These are phyloP conservation scores for Hsuehochloa calcarea DNA, from an alignment of 176 grass and related monocot genomes.

Conservation along the genomic window DNA sequence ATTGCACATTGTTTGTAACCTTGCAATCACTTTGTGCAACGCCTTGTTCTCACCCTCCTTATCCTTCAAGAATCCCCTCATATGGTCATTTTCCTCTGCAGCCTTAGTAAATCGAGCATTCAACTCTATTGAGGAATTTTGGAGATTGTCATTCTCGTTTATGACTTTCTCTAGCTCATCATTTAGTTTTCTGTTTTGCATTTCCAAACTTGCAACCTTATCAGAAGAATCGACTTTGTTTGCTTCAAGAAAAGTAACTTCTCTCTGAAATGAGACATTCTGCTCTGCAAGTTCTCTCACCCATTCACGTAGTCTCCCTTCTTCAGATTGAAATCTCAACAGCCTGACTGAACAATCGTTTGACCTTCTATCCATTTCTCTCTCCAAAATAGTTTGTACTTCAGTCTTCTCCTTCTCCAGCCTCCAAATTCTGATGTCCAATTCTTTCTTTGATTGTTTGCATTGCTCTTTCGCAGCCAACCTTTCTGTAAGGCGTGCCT, in stretches of 20 bases:
- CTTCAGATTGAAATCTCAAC: slow-evolving; percentile 72
- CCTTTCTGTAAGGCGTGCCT: slow-evolving; percentile 69
- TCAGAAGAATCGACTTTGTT: slow-evolving; percentile 37
- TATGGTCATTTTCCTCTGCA: slow-evolving; percentile 53
- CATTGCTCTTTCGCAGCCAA: slow-evolving; percentile 62
- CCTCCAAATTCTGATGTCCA: slow-evolving; percentile 52
- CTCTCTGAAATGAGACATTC: slow-evolving; percentile 92
- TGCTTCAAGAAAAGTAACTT: slow-evolving; percentile 70
- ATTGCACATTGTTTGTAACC: slow-evolving; percentile 62
- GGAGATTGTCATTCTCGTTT: slow-evolving; percentile 51
- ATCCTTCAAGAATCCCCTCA: slow-evolving; percentile 59
- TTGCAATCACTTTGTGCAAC: slow-evolving; percentile 65
- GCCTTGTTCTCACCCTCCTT: slow-evolving; percentile 69
- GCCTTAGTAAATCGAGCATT: slow-evolving; percentile 48
- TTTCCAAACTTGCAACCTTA: slow-evolving; percentile 45
- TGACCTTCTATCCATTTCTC: slow-evolving; percentile 72
- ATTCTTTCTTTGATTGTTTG: slow-evolving; percentile 53
- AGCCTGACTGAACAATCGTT: slow-evolving; percentile 62
- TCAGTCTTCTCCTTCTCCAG: slow-evolving; percentile 79
- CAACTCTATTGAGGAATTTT: slow-evolving; percentile 48
- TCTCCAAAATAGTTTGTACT: slow-evolving; percentile 55
- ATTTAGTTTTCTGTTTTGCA: slow-evolving; percentile 43
- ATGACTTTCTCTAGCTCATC: slow-evolving; percentile 47
- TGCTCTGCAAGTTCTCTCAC: slow-evolving; percentile 93
- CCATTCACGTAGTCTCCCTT: slow-evolving; percentile 78